Base-by-base conservation (phyloP, 371 early-diverging fungal species). In the Vairimorpha necatrix region DNA sequence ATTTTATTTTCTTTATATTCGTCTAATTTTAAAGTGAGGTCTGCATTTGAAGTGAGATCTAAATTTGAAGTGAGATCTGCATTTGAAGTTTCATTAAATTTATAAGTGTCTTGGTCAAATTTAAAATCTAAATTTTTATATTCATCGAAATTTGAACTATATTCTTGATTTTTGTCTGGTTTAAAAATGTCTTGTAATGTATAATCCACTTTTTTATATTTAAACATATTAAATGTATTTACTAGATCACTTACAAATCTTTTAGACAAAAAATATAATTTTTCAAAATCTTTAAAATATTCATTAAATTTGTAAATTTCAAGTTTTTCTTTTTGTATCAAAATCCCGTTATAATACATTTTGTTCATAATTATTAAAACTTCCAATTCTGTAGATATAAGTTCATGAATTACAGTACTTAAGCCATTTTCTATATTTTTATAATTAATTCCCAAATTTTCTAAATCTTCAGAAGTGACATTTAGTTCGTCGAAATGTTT, bases 261-360 rank as follows among this genome's bases (percentile, higher is more conserved):
- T 22, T 60, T 60, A 32, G 28, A 26, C 22, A 60, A 33, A 26
- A 30, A 30, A n/a, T 28, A 60, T 30, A 60, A 14, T 14, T 60
- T 30, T 22, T 60, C 60, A 60, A 60, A 28, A 32, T 60, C 32
- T 30, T 60, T 33, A 60, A 60, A 60, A 32, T 26, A 60, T 60
- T 60, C 60, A 32, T 26, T 32, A 60, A 30, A 60, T 13, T 32
- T 60, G 32, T 30, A 60, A 2, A 20, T 2, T 13, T 13, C 28
- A 33, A 33, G 28, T 13, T 9, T 32, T 11, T 60, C 60, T 60
- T 26, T 60, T 18, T 9, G 6, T 30, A 7, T 60, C 20, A 60
- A 60, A 18, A 60, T 22, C 32, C 11, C 60, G 22, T 26, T 14
- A 60, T 60, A 60, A 60, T 60, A 60, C 4, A 30, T 4, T 7